Evolutionary conservation across 768 basidiomycete species (phyloP).

Genomic region (Tylopilus sp.): DNA sequence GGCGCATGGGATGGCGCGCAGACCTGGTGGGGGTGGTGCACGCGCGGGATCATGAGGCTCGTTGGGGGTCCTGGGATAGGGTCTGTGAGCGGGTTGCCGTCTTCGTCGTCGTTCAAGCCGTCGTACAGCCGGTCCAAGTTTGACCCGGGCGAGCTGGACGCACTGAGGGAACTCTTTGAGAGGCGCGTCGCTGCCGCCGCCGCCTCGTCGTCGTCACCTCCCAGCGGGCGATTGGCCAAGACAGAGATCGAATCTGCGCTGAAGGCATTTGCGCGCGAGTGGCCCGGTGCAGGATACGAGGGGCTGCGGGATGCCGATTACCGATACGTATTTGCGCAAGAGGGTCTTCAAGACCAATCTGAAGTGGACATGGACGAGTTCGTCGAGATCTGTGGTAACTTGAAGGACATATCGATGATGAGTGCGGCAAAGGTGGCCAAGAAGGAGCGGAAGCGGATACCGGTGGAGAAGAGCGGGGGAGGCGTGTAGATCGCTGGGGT

Average conservation of each 20-base stretch:
- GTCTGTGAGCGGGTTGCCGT: too few relatives aligned
- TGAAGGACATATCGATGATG: constrained; percentile 62
- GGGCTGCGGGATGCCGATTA: constrained; percentile 59
- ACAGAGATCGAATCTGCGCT: constrained; percentile 41
- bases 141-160: constrained; percentile 47
- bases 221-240: constrained; percentile 34
- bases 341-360: constrained; percentile 56
- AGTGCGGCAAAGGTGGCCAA: constrained; percentile 33
- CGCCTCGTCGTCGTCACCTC: not conserved
- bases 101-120: constrained; percentile 12
- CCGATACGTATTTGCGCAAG: constrained; percentile 72
- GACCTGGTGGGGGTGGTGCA: constrained; percentile 16
- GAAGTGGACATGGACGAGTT: constrained; percentile 82
- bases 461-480: constrained; percentile 36
- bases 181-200: constrained; percentile 2
- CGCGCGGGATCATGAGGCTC: constrained; percentile 7
- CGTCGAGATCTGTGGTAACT: constrained; percentile 76
- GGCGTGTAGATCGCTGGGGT: constrained; percentile 20
- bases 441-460: constrained; percentile 45
- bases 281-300: constrained; percentile 49
- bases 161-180: constrained; percentile 38
- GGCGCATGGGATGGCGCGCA: constrained; percentile 2
- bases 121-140: constrained; percentile 52
- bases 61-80: constrained; percentile 16
- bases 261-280: constrained; percentile 37